Evolutionary conservation across 2,329 filamentous ascomycete species (phyloP).

Genomic region (Talaromyces sp.): DNA sequence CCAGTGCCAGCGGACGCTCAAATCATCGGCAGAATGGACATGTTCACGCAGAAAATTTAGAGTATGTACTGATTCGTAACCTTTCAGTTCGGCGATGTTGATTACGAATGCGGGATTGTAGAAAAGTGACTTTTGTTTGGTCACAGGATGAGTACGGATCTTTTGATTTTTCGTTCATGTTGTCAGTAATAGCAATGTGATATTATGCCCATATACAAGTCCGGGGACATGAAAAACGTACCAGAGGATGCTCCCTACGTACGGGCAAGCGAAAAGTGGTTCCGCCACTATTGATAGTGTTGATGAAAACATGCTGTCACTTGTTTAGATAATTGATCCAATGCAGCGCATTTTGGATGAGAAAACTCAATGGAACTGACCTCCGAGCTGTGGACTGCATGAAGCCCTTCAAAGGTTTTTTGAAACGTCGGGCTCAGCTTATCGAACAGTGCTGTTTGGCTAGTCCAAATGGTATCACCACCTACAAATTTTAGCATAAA

Average conservation of each 20-base stretch:
- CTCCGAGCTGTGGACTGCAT: slow-evolving; percentile 5
- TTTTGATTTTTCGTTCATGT: not conserved
- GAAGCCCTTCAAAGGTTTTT: slow-evolving; percentile 4
- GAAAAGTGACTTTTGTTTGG: not conserved
- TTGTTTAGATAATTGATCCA: not conserved
- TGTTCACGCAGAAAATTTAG: slow-evolving; percentile 1
- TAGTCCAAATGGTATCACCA: slow-evolving; percentile 3
- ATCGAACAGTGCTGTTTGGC: slow-evolving; percentile 3
- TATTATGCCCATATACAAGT: too few relatives aligned
- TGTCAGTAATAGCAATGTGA: not conserved
- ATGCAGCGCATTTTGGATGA: not conserved
- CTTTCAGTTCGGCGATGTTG: slow-evolving; percentile 4
- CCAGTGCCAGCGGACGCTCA: slow-evolving; percentile 5
- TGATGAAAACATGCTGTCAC: not conserved
- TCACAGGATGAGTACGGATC: slow-evolving; percentile 6
- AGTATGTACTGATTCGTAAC: not conserved
- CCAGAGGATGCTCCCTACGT: slow-evolving; percentile 6
- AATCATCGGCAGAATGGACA: slow-evolving; percentile 3
- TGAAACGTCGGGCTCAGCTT: slow-evolving; percentile 2
- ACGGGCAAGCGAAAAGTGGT: slow-evolving; percentile 1
- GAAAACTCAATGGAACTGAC: not conserved
- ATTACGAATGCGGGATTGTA: slow-evolving; percentile 5
- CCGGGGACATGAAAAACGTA: not conserved
- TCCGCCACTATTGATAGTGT: slow-evolving; percentile 6
- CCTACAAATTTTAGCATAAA: not conserved